Conservation (phyloP, 371 early-diverging fungal genomes). For the Mortierella sp. region DNA sequence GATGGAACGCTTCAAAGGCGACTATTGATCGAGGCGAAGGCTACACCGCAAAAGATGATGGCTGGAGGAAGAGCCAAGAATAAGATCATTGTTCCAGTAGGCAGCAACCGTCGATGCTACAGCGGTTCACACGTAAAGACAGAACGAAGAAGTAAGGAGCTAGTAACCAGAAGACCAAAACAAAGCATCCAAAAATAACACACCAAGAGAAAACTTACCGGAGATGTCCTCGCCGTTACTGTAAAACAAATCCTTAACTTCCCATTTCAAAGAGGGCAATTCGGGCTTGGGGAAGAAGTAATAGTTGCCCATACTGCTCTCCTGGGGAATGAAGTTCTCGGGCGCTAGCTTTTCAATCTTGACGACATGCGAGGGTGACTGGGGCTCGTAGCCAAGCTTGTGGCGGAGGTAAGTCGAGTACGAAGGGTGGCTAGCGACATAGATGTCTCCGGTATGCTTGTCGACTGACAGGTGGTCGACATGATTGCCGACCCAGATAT, state of each 20-base stretch:
- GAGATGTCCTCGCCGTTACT: slow-evolving; percentile 56
- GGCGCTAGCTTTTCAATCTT: slow-evolving; percentile 50
- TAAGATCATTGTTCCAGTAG: slow-evolving; percentile 41
- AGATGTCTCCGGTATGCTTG: slow-evolving; percentile 48
- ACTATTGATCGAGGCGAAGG: slow-evolving; percentile 39
- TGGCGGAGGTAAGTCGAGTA: slow-evolving; percentile 55
- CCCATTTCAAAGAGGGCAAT: slow-evolving; percentile 47
- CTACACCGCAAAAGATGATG: slow-evolving; percentile 48
- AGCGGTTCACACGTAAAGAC: neutral
- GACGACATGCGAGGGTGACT: slow-evolving; percentile 53
- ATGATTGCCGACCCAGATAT: slow-evolving; percentile 51
- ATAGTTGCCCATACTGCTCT: slow-evolving; percentile 33
- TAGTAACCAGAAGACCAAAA: neutral
- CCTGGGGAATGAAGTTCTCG: slow-evolving; percentile 43
- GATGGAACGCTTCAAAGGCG: neutral
- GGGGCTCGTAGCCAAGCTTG: slow-evolving; percentile 45
- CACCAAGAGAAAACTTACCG: slow-evolving; percentile 13
- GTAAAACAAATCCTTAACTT: slow-evolving; percentile 52
- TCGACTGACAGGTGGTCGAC: slow-evolving; percentile 50
- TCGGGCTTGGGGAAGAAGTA: slow-evolving; percentile 46
- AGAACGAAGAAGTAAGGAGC: neutral
- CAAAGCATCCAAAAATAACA: neutral
- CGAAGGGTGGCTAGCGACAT: slow-evolving; percentile 55
- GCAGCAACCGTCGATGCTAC: slow-evolving; percentile 53
- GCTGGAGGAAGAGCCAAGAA: slow-evolving; percentile 43